These are phyloP conservation scores for Kuraishia hungarica DNA, from an alignment of 805 yeast genomes.

Conservation along the genomic window DNA sequence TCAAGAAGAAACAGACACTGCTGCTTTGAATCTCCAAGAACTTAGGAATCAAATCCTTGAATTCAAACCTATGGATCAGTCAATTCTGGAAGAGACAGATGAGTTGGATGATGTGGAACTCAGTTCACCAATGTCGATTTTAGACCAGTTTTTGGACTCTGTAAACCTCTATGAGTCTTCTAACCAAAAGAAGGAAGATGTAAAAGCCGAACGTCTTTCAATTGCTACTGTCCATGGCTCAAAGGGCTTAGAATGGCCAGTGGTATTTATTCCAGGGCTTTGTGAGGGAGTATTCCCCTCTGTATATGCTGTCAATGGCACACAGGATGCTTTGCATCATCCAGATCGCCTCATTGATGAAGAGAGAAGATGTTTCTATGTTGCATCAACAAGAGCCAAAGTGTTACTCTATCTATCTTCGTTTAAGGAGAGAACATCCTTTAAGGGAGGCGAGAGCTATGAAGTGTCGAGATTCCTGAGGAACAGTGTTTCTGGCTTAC, in stretches of 20 bases:
- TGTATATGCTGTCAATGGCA: constrained; percentile 27
- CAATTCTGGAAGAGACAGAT: constrained; percentile 13
- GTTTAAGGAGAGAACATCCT: constrained; percentile 1
- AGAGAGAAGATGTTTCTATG: constrained; percentile 80
- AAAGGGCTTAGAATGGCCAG: constrained; percentile 94
- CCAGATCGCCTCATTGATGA: constrained; percentile 44
- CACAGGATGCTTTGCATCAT: constrained; percentile 13
- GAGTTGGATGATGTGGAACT: constrained; percentile 10
- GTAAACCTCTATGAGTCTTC: constrained; percentile 20
- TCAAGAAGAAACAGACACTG: constrained; percentile 1
- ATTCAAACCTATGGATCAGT: constrained; percentile 13
- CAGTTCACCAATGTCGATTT: constrained; percentile 5
- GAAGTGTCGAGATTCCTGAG: background rate
- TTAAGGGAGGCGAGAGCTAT: background rate
- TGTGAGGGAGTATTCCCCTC: constrained; percentile 63
- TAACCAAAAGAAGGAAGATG: constrained; percentile 5
- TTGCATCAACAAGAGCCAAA: constrained; percentile 82
- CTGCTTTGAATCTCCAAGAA: constrained; percentile 15
- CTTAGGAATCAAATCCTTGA: constrained; percentile 16
- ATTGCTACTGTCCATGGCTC: constrained; percentile 87
- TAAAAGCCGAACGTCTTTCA: constrained; percentile 14
- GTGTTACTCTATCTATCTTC: constrained; percentile 2
- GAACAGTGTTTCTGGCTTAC: background rate
- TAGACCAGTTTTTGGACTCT: constrained; percentile 23
- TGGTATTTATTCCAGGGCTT: constrained; percentile 74